Base-by-base conservation (phyloP, 192 early-diverging fungal genomes). In the Gorgonomyces haynaldii region DNA sequence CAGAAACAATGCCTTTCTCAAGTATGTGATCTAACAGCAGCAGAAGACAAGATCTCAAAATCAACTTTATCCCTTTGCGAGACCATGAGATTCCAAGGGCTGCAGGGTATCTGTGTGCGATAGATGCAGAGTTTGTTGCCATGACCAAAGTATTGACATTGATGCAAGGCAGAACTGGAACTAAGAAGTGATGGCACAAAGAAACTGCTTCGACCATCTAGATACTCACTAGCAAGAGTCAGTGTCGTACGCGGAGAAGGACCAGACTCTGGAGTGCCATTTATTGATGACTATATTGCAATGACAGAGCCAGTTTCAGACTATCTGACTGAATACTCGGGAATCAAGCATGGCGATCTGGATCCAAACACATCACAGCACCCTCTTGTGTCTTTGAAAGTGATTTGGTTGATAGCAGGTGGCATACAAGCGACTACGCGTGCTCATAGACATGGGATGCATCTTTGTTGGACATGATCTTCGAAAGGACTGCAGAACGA, bases 121-220 rank as follows among this genome's bases (percentile, higher is more conserved):
- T 98, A 34, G 95, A 98, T 59, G 89, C 91, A 1, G 95, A 98
- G 65, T 98, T 96, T 76, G 91, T 98, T 1, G 82, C 88, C 3
- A 57, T 92, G 17, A 65, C 51, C 26, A 75, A 70, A 45, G 74
- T 72, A 38, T 27, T 7, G 15, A 38, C 13, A 13, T 52, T 56
- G 8, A 13, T 72, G 71, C 20, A 67, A 85, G 57, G 91, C 90
- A 28, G 85, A 91, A 36, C 84, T 81, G 3, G 95, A 96, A 52
- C 80, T 93, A 28, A 72, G 84, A 20, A 89, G 86, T 37, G 95
- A 98, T 51, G 95, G 95, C 27, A 91, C 92, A 4, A 79, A 80
- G 45, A 81, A 81, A 3, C 40, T 91, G 16, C 68, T 88, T 32
- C 72, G 86, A 4, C 92, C 95, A 4, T 77, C 81, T 32, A 73